phyloP scores from a whole-genome alignment of 176 grass and related monocot genomes.

The Aegilops longissima region DNA sequence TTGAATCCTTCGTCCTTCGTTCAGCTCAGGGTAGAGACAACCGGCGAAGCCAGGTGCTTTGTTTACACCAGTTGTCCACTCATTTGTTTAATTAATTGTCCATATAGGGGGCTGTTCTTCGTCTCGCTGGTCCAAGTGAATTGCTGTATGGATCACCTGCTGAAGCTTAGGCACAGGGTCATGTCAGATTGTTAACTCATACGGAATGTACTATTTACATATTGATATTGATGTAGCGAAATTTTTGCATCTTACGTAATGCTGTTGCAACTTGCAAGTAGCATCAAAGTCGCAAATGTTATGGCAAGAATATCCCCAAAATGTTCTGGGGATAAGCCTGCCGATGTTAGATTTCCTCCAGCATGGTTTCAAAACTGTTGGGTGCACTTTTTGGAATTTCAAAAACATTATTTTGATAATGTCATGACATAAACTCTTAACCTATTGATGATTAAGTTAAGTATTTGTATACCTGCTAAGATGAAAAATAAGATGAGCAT shows the following conservation, averaged over 20 bases:
- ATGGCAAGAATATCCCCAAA: neutral
- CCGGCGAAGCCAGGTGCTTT: neutral
- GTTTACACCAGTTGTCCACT: neutral
- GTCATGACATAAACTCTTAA: neutral
- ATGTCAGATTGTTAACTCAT: neutral
- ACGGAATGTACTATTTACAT: neutral
- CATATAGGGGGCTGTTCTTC: neutral
- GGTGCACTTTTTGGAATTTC: neutral
- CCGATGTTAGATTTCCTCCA: neutral
- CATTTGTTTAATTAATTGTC: neutral
- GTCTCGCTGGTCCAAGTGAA: neutral
- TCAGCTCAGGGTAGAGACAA: neutral
- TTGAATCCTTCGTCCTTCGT: neutral
- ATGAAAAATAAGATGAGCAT: neutral
- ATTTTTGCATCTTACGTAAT: neutral
- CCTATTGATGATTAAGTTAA: no score
- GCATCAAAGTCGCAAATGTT: neutral
- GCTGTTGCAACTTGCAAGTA: neutral
- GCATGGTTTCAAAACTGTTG: neutral
- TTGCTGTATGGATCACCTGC: neutral
- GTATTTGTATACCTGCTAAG: no score
- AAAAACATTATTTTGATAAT: neutral
- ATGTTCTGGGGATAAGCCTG: neutral
- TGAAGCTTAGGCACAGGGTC: neutral
- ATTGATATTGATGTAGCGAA: neutral